Percentiles rank a stretch among this genome's conserved stretches.
phyloP scores from a whole-genome alignment of 108 stramenopile genomes.

The Schizochytrium sp. region DNA sequence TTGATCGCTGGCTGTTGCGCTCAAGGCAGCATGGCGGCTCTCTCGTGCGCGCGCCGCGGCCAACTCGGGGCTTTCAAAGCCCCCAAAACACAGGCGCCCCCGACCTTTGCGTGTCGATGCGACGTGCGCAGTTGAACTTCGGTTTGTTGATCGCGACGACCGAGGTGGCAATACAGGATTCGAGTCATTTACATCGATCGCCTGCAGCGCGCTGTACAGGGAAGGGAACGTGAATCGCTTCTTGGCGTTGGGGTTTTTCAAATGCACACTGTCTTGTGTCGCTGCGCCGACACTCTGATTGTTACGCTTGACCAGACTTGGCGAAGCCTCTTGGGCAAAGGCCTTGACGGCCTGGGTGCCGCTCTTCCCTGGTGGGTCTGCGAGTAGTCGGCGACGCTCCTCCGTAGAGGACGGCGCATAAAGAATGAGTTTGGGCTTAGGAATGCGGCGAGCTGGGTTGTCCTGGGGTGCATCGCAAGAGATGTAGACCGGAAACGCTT shows the following conservation, averaged over 20 bases:
- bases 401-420: background rate
- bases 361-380: background rate
- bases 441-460: background rate
- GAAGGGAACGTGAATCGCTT: too few species aligned
- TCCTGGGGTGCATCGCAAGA: background rate
- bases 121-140: too few species aligned
- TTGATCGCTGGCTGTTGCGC: too few species aligned
- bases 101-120: background rate
- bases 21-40: too few species aligned
- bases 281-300: too few species aligned
- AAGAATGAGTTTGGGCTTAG: background rate
- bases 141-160: too few species aligned
- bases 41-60: background rate
- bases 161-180: too few species aligned
- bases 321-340: background rate
- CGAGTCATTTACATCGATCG: too few species aligned
- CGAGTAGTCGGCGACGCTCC: background rate
- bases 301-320: background rate
- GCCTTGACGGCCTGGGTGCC: background rate
- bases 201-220: too few species aligned
- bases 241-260: too few species aligned
- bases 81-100: background rate
- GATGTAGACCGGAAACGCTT: background rate
- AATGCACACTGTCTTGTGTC: too few species aligned
- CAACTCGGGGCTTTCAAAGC: background rate